Evolutionary conservation across 345 rosid species (phyloP).

Genomic region (Arabidopsis arenosa): DNA sequence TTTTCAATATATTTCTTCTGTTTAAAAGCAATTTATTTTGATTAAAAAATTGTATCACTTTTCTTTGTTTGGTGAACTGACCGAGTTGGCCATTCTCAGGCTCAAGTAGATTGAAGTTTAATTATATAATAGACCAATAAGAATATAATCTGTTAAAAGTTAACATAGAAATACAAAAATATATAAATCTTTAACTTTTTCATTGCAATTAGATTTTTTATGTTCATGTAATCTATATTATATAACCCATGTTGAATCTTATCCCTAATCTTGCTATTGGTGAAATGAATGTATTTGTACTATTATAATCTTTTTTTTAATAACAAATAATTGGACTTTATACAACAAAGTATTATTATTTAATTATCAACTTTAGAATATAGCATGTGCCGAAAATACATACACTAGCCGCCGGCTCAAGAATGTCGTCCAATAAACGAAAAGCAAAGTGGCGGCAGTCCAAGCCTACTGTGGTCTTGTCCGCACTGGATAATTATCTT

Average conservation of each 20-base stretch:
- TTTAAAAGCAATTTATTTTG: background rate
- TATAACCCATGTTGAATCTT: slow-evolving; percentile 30
- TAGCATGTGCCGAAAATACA: slow-evolving; percentile 44
- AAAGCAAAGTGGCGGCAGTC: slow-evolving; percentile 38
- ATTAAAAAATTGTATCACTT: background rate
- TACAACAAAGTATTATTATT: background rate
- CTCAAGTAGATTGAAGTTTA: slow-evolving; percentile 3
- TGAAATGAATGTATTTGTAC: slow-evolving; percentile 15
- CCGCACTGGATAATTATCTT: slow-evolving; percentile 3
- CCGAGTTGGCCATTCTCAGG: background rate
- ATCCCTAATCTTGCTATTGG: slow-evolving; percentile 19
- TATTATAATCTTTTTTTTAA: background rate
- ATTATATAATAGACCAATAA: background rate
- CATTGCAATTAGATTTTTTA: background rate
- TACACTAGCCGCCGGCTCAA: slow-evolving; percentile 45
- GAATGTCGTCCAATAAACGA: slow-evolving; percentile 24
- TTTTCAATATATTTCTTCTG: background rate
- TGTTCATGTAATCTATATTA: background rate
- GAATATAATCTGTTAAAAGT: background rate
- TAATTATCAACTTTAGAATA: slow-evolving; percentile 23
- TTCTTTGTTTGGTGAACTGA: slow-evolving; percentile 11
- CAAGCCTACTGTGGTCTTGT: slow-evolving; percentile 17
- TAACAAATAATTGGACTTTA: slow-evolving; percentile 15
- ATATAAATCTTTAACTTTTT: background rate
- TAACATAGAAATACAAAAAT: background rate